Evolutionary conservation across 2,329 filamentous ascomycete species (phyloP), one percentile per base, ranked within the genome.

Genomic region (Paecilomyces sp.): DNA sequence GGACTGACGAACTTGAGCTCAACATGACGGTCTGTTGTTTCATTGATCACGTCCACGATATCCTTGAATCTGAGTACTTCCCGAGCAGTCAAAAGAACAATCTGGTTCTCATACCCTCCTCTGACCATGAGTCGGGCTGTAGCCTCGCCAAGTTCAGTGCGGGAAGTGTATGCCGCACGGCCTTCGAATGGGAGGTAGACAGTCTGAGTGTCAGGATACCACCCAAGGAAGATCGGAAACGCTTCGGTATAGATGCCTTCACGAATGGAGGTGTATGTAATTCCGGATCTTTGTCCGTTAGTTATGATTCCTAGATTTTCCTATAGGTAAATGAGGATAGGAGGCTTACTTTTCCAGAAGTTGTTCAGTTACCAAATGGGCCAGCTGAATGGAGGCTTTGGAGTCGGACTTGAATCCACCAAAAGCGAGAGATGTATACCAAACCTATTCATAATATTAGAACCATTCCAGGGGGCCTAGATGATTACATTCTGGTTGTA

Each of bases 401-500:
- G 73, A 72, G 36, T 76, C 66, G 13, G 74, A 72, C 8, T 59
- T 53, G 8, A 74, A 67, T 1, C 81, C 80, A 0, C 78, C 84
- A 66, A 86, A 86, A 3, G 79, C 84, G 1, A 87, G 78, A 15
- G 82, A 85, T 5, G 83, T 83, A 72, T 88, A 87, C 72, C 82
- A 83, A 2, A 74, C 67, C 74, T 76, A 56, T 9, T 4, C 15
- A 31, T n/a, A 9, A 3, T 15, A n/a, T 41, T 41, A 41, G 15
- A 5, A 41, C 13, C 36, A 18, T 28, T 41, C 13, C 13, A 41
- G n/a, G 7, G 15, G 15, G n/a, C 0, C n/a, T 13, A 13, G 13
- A 2, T 15, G 11, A 41, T 2, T 41, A 11, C 3, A 9, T 22
- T 5, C 2, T 15, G 22, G n/a, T 36, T 13, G 3, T 22, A 36